Evolutionary conservation across 805 yeast species (phyloP), one percentile per base, ranked within the genome.

Genomic region (Pichia cephalocereana): DNA sequence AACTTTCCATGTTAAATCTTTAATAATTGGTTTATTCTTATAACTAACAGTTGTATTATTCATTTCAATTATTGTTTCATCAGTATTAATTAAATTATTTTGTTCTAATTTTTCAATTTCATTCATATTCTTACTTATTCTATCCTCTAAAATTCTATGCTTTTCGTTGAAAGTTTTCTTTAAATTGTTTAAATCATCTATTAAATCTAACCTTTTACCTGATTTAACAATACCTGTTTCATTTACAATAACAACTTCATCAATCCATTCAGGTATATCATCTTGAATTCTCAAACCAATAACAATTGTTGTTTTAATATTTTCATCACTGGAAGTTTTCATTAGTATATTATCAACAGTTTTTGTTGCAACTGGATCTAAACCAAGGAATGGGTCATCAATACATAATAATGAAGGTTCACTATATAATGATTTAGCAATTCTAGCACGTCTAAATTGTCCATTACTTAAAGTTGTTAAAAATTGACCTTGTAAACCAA

Each of bases 351-450:
- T 58, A 17, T 87, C 77, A 18, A 91, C 86, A 8, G 75, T 65
- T 1, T 64, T 51, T 0, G 86, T 70, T 12, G 95, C 90, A 1
- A 64, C 60, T 0, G 96, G 93, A 58, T 91, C 99, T 17, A 91
- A 70, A 0, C 98, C 99, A 39, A 93, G 64, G 57, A 89, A 91
- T 10, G 96, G 96, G 58, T 93, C 98, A 63, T 93, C 98, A 18
- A 91, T 72, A 6, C 91, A 61, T 46, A 89, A 66, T 31, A 89
- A 54, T 41, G 71, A 69, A 0, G 97, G 96, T 34, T 75, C 68
- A 41, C 71, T 69, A 47, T 87, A 72, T 40, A 93, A 57, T 0
- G 89, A 80, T 51, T 77, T 75, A 0, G 96, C 98, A 28, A 93
- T 67, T 52, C 96, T 73, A 0, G 97, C 96, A 45, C 99, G 71